Percentiles rank a stretch among this genome's conserved stretches.
Evolutionary conservation across 441 rosid species (phyloP).

Genomic region (Gossypium laxum): DNA sequence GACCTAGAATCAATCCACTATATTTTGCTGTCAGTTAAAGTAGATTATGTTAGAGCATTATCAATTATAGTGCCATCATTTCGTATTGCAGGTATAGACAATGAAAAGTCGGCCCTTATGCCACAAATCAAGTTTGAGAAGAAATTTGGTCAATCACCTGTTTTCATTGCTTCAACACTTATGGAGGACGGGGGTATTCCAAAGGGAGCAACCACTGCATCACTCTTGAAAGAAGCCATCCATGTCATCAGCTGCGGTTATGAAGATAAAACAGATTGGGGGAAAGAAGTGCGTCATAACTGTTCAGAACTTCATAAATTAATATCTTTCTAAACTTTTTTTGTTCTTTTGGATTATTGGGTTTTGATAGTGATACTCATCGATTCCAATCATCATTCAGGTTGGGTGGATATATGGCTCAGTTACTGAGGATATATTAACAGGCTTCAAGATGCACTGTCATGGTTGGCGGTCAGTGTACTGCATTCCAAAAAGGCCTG

Average conservation of each 20-base stretch:
- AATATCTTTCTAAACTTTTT: background rate
- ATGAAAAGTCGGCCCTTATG: constrained; percentile 45
- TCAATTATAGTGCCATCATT: background rate
- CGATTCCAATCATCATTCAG: constrained; percentile 25
- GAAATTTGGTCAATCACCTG: constrained; percentile 85
- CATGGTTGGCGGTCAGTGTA: constrained; percentile 99
- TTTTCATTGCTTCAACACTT: constrained; percentile 67
- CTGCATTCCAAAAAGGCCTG: constrained; percentile 72
- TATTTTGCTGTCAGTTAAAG: background rate
- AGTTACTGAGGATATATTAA: constrained; percentile 90
- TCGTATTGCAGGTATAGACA: constrained; percentile 37
- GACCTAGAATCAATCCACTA: background rate
- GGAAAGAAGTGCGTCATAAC: constrained; percentile 57
- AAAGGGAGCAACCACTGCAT: constrained; percentile 60
- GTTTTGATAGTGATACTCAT: background rate
- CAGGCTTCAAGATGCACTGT: constrained; percentile 99
- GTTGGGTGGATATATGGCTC: constrained; percentile 99
- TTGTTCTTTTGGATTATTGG: background rate
- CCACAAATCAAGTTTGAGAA: constrained; percentile 72
- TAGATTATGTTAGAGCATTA: background rate
- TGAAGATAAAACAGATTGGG: constrained; percentile 97
- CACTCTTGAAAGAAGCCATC: constrained; percentile 87
- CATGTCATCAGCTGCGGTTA: constrained; percentile 96
- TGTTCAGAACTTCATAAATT: background rate
- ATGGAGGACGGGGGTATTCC: constrained; percentile 84